These are phyloP conservation scores for Cystofilobasidium macerans DNA, from an alignment of 768 basidiomycete genomes.

Conservation along the genomic window DNA sequence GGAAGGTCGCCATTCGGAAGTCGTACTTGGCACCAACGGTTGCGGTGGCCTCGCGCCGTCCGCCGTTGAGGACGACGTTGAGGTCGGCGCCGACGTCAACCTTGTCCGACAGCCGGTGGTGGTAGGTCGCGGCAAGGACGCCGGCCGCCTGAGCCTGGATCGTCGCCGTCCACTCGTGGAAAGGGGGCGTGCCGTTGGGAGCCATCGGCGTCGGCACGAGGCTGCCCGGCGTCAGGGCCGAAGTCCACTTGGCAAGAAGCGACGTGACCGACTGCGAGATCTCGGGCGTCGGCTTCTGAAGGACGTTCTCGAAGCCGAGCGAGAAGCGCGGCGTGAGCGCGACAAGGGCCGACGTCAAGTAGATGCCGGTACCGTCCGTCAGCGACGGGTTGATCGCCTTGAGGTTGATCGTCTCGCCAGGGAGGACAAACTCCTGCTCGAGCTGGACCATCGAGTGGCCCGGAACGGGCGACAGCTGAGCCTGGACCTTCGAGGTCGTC, in stretches of 20 bases:
- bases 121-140: slow-evolving; percentile 81
- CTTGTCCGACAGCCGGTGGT: slow-evolving; percentile 89
- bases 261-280: slow-evolving; percentile 48
- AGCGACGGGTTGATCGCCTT: slow-evolving; percentile 89
- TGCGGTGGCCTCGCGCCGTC: slow-evolving; percentile 79
- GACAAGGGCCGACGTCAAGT: slow-evolving; percentile 81
- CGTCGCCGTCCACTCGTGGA: slow-evolving; percentile 74
- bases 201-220: slow-evolving; percentile 40
- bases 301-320: slow-evolving; percentile 71
- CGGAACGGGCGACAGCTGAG: slow-evolving; percentile 64
- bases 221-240: slow-evolving; percentile 31
- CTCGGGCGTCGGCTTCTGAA: slow-evolving; percentile 60
- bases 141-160: slow-evolving; percentile 74
- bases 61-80: slow-evolving; percentile 55
- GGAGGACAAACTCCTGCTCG: slow-evolving; percentile 86
- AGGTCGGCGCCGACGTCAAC: slow-evolving; percentile 96
- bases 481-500: slow-evolving; percentile 73
- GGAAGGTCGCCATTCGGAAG: slow-evolving; percentile 81
- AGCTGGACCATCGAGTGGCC: slow-evolving; percentile 85
- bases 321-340: slow-evolving; percentile 84
- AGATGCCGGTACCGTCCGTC: slow-evolving; percentile 73
- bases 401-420: slow-evolving; percentile 70
- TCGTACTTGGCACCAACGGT: slow-evolving; percentile 95
- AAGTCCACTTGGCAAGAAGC: slow-evolving; percentile 40
- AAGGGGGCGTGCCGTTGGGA: slow-evolving; percentile 43